These are phyloP conservation scores for Boletus sp. DNA, from an alignment of 768 basidiomycete genomes.

Conservation along the genomic window DNA sequence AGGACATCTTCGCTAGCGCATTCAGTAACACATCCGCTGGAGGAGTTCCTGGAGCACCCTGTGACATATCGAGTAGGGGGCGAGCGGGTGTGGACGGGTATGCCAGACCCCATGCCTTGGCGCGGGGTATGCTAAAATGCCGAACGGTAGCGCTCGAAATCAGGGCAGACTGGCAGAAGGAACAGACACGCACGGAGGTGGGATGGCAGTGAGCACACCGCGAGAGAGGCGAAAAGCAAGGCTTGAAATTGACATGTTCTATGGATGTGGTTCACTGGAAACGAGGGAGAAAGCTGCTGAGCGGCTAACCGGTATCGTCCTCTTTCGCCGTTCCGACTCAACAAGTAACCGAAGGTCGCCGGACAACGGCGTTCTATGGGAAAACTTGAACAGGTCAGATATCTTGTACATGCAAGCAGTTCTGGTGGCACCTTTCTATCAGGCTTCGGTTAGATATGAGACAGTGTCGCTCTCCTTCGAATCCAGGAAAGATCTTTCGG, in stretches of 20 bases:
- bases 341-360: background rate
- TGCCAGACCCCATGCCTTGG: conserved; percentile 51
- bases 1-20: conserved; percentile 43
- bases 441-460: no score
- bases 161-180: background rate
- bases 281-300: background rate
- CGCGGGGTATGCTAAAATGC: conserved; percentile 48
- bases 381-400: no score
- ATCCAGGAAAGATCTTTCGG: background rate
- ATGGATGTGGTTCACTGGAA: background rate
- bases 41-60: conserved; percentile 68
- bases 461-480: background rate
- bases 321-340: background rate
- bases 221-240: conserved; percentile 39
- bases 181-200: conserved; percentile 40
- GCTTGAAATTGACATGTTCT: conserved; percentile 4
- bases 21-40: conserved; percentile 53
- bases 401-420: no score
- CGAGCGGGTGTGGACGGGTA: conserved; percentile 41
- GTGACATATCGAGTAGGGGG: conserved; percentile 68
- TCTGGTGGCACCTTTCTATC: no score
- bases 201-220: conserved; percentile 40
- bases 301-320: background rate
- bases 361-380: no score
- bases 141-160: background rate